Evolutionary conservation across 371 early-diverging fungal genomes (phyloP).

Genomic region (Fennellomyces sp.): DNA sequence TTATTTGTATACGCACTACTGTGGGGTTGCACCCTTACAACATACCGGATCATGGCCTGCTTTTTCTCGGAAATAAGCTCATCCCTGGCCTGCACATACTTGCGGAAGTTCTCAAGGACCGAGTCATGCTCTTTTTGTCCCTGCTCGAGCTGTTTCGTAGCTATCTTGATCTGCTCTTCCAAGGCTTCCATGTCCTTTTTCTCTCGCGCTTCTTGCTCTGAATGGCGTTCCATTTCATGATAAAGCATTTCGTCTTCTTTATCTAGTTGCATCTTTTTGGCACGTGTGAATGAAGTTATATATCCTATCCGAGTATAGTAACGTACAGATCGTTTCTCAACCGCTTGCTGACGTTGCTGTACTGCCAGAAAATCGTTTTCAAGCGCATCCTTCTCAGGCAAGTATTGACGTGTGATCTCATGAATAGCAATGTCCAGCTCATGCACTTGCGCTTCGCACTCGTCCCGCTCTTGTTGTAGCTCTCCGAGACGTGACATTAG

Average conservation of each 20-base stretch:
- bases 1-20: too few relatives aligned
- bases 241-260: slow-evolving; percentile 9
- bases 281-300: neutral
- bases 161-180: slow-evolving; percentile 2
- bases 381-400: slow-evolving; percentile 13
- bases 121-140: neutral
- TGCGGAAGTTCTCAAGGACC: neutral
- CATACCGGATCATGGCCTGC: slow-evolving; percentile 6
- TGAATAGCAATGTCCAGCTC: slow-evolving; percentile 10
- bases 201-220: slow-evolving; percentile 2
- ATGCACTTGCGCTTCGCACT: slow-evolving; percentile 12
- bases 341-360: slow-evolving; percentile 7
- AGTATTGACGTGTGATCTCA: neutral
- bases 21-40: neutral
- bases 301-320: neutral
- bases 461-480: slow-evolving; percentile 12
- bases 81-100: slow-evolving; percentile 8
- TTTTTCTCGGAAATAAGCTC: slow-evolving; percentile 8
- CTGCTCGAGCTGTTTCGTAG: neutral
- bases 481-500: slow-evolving; percentile 10
- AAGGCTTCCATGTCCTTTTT: slow-evolving; percentile 8
- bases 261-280: slow-evolving; percentile 1
- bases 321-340: slow-evolving; percentile 7
- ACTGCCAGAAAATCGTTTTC: slow-evolving; percentile 9
- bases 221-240: slow-evolving; percentile 9